Evolutionary conservation across 2,329 filamentous ascomycete species (phyloP), one percentile per base, ranked within the genome.

Genomic region (Arthrinium puccinioides): DNA sequence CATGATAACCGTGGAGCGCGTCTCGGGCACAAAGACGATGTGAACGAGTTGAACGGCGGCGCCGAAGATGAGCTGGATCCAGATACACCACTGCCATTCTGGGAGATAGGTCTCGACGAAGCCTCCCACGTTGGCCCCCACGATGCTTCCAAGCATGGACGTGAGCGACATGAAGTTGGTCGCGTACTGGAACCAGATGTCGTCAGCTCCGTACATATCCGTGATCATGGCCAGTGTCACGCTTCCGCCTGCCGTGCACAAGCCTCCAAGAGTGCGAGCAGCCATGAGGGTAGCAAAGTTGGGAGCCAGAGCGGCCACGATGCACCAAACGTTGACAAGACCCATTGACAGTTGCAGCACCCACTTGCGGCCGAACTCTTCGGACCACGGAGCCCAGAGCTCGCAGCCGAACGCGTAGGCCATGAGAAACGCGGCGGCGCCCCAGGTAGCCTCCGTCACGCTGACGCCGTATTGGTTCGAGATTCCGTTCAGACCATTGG

Each of bases 331-430:
- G 48, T 89, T 89, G 56, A 90, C 84, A 11, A 89, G 64, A 44
- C 81, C 70, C 41, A 89, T 61, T 25, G 77, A 84, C 16, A 72
- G 60, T 66, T 88, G 84, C 19, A 89, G 67, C 37, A 90, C 72
- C 2, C 76, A 77, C 66, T 77, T 82, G 33, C 86, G 75, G n/a
- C 86, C 86, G 32, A 87, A 69, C 52, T 90, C 86, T 55, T 92
- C 86, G 30, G 76, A 83, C 83, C 85, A 90, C 0, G 85, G 85
- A 0, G 86, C 85, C 85, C 86, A 90, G 0, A 89, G 69, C 61
- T 90, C 86, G 57, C 86, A 90, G 19, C 85, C 85, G 55, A 90
- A 89, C 14, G 84, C 85, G 55, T 90, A 90, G 2, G 80, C 58
- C 29, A 90, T 72, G 27, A 90, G 62, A 62, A 89, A 90, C 41